Conservation (phyloP, 306 rosid species). For the Cicer chorassanicum region DNA sequence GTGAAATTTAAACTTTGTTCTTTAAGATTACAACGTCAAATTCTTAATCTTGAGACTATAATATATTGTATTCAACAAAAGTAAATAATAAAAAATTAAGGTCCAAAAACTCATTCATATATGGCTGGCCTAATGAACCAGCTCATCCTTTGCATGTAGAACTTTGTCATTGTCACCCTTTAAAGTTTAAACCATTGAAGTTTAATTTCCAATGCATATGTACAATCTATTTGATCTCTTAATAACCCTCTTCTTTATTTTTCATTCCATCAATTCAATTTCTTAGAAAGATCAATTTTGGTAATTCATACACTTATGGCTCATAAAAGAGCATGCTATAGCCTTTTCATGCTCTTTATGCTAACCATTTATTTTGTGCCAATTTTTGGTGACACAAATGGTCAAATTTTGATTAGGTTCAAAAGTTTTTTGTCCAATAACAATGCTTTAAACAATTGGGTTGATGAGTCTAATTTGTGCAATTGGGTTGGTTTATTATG, state of each 20-base stretch:
- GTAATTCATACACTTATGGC: conserved; percentile 34
- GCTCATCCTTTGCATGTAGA: conserved; percentile 48
- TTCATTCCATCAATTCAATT: neutral
- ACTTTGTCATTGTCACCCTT: conserved; percentile 46
- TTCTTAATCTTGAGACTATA: no score
- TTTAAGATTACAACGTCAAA: no score
- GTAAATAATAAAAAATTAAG: no score
- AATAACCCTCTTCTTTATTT: neutral
- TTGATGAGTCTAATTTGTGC: conserved; percentile 55
- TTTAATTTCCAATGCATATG: conserved; percentile 37
- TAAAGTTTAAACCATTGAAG: conserved; percentile 20
- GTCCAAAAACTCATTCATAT: neutral
- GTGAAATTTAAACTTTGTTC: no score
- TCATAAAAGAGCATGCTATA: conserved; percentile 6
- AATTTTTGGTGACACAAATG: conserved; percentile 30
- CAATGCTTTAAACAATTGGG: conserved; percentile 56
- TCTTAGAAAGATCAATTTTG: conserved; percentile 18
- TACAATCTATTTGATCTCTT: conserved; percentile 4
- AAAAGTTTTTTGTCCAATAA: conserved; percentile 51
- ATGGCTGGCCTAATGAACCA: conserved; percentile 59
- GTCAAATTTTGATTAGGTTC: conserved; percentile 53
- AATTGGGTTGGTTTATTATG: conserved; percentile 68
- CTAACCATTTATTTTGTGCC: conserved; percentile 33
- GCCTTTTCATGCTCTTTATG: conserved; percentile 36
- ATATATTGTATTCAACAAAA: conserved; percentile 24